Evolutionary conservation across 352 stramenopile species (phyloP), one percentile per base, ranked within the genome.

Genomic region (Phytophthora constricta): DNA sequence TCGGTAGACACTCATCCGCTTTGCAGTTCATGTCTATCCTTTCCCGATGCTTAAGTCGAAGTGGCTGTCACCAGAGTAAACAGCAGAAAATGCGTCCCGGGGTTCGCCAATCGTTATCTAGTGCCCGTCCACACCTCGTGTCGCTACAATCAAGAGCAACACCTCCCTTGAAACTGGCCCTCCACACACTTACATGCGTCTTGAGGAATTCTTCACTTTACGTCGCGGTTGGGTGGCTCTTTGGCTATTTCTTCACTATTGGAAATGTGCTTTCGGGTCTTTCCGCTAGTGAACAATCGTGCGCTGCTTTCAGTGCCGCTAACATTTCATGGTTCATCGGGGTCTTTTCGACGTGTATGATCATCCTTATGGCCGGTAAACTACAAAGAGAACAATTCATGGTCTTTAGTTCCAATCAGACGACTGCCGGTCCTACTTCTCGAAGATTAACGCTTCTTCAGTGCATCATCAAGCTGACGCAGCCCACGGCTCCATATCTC

Each of bases 351-450:
- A 11, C 16, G 25, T 62, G 31, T 39, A 51, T 68, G 48, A 23
- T 62, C 4, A 27, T 57, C 10, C n/a, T 61, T 8, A 56, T 62
- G 33, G 41, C 60, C 17, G 16, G 19, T 3, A 62, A 58, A 3
- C 47, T 68, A n/a, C 60, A 57, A 19, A 42, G 20, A 10, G 60
- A 68, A n/a, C 31, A 53, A 22, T 68, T 62, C 22, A 17, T 68
- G 1, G 61, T 25, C 5, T 39, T 5, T 26, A 17, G 39, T 14
- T 10, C 37, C 5, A 34, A 47, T 9, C 55, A 31, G 20, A 7
- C 51, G 7, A 14, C n/a, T 8, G n/a, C 49, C 7, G 41, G 39
- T 2, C 19, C 31, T n/a, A 31, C 46, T 1, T n/a, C 45, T 41
- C 33, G 25, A 51, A 50, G 23, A 34, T 20, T 65, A n/a, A 58